A percentile compares a stretch with the other conserved stretches of the same genome.
Evolutionary conservation across 352 stramenopile species (phyloP).

Genomic region (Globisporangium recalcitrans): DNA sequence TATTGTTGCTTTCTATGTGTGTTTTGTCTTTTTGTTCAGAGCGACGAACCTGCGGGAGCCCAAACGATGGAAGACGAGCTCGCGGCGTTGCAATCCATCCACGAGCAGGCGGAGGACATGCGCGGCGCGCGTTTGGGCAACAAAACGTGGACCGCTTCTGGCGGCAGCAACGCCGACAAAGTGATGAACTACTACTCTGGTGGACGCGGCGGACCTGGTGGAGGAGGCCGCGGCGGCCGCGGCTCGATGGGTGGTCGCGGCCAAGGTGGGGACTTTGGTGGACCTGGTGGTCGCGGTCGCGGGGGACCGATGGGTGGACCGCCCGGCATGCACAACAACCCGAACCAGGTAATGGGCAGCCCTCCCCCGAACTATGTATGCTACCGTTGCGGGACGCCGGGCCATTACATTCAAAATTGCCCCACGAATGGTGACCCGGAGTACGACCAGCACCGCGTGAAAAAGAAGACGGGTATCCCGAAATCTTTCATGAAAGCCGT

Average conservation of each 20-base stretch:
- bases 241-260: conserved; percentile 41
- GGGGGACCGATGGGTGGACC: conserved; percentile 37
- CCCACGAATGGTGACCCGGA: conserved; percentile 85
- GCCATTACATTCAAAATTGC: conserved; percentile 88
- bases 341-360: conserved; percentile 37
- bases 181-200: conserved; percentile 74
- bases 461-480: conserved; percentile 85
- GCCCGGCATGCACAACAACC: conserved; percentile 14
- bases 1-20: background rate
- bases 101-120: conserved; percentile 81
- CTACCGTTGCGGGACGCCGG: conserved; percentile 76
- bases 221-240: conserved; percentile 24
- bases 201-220: conserved; percentile 29
- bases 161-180: conserved; percentile 71
- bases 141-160: conserved; percentile 78
- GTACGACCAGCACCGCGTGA: conserved; percentile 85
- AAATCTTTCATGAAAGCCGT: conserved; percentile 88
- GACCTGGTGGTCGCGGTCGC: conserved; percentile 18
- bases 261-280: conserved; percentile 33
- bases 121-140: conserved; percentile 69
- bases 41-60: conserved; percentile 28
- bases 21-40: conserved; percentile 1
- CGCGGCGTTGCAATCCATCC: conserved; percentile 75
- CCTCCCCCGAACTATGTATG: conserved; percentile 84
- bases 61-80: conserved; percentile 85